Conservation (phyloP, 345 rosid species). For the Acer yangbiense region DNA sequence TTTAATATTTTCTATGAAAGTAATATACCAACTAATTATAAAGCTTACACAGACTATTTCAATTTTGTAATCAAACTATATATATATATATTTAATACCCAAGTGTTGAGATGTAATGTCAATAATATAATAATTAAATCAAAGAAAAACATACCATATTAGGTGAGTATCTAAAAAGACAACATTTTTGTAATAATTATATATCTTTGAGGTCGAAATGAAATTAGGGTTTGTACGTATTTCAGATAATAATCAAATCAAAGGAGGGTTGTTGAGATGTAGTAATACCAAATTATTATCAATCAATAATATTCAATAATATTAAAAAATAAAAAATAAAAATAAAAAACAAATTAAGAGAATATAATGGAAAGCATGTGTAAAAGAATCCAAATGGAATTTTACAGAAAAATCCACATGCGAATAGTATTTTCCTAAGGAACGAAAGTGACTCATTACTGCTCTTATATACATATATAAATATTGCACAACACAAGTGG, state of each 20-base stretch:
- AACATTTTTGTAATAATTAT: too few relatives aligned
- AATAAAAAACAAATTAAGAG: neutral
- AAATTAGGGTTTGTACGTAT: neutral
- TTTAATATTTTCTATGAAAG: neutral
- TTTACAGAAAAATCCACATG: neutral
- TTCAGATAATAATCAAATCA: too few relatives aligned
- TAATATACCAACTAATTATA: neutral
- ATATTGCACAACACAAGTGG: neutral
- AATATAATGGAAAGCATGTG: neutral
- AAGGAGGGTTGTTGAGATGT: neutral
- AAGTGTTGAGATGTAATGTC: neutral
- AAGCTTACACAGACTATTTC: neutral
- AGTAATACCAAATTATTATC: neutral
- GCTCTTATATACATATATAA: neutral
- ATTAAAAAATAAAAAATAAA: too few relatives aligned
- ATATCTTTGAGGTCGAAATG: too few relatives aligned
- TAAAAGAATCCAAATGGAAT: conserved; percentile 13
- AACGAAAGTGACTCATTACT: neutral
- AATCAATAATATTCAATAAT: neutral
- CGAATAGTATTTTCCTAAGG: neutral
- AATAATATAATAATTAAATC: neutral
- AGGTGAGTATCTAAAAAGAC: too few relatives aligned
- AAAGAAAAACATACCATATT: neutral
- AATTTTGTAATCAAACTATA: neutral
- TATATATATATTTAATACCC: too few relatives aligned